phyloP scores from a whole-genome alignment of 164 flowering plant species.

The Vitis cinerea region DNA sequence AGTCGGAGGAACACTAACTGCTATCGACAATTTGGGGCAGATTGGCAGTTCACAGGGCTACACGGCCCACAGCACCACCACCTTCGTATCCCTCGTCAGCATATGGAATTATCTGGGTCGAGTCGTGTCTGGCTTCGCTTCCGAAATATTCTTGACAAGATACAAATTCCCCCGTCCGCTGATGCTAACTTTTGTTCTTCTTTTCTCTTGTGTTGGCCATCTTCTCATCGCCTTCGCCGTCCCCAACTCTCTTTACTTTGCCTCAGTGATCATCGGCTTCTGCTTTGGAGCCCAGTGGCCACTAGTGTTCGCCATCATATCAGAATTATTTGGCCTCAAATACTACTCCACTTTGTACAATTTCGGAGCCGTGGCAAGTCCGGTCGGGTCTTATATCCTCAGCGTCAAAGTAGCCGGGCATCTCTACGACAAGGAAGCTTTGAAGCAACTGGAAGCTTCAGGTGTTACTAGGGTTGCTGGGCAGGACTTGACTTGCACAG shows the following conservation, averaged over 20 bases:
- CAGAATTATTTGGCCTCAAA: constrained; percentile 26
- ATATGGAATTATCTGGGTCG: constrained; percentile 39
- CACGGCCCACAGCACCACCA: constrained; percentile 18
- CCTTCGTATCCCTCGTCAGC: constrained; percentile 35
- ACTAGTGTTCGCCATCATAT: constrained; percentile 24
- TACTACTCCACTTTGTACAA: constrained; percentile 27
- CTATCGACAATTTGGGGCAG: constrained; percentile 51
- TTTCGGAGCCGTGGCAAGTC: constrained; percentile 17
- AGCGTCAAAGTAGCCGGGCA: constrained; percentile 21
- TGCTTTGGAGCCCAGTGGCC: constrained; percentile 29
- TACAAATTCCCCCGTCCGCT: constrained; percentile 34
- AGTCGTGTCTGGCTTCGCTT: constrained; percentile 24
- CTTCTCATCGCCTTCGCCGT: constrained; percentile 28
- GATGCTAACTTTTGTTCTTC: constrained; percentile 21
- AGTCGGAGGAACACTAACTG: constrained; percentile 45
- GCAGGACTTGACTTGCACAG: constrained; percentile 27
- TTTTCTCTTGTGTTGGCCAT: constrained; percentile 25
- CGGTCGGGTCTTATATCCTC: constrained; percentile 17
- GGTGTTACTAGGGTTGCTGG: constrained; percentile 21
- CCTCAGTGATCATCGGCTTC: constrained; percentile 25
- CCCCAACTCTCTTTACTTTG: constrained; percentile 19
- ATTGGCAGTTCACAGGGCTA: constrained; percentile 35
- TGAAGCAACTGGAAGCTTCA: constrained; percentile 25
- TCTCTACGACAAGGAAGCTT: constrained; percentile 38
- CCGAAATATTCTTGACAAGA: constrained; percentile 24